phyloP scores from a whole-genome alignment of 306 rosid genomes.

The Cucurbita maxima region DNA sequence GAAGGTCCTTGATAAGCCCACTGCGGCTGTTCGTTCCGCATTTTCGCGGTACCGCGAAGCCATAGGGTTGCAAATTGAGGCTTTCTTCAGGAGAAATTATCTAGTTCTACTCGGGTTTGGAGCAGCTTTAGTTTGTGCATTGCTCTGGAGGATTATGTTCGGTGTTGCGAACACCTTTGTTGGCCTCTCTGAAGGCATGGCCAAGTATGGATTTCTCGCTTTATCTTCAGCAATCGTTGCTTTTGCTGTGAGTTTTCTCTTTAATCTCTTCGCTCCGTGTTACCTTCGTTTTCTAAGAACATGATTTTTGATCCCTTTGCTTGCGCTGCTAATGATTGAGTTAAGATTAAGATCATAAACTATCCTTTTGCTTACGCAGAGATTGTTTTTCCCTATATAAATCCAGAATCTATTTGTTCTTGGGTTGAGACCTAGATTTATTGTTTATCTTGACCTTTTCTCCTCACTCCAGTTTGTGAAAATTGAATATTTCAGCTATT shows the following conservation, averaged over 20 bases:
- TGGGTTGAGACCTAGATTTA: not conserved
- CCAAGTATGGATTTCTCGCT: slow-evolving; percentile 90
- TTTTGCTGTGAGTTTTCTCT: slow-evolving; percentile 55
- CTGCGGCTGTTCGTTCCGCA: slow-evolving; percentile 31
- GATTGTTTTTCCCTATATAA: not conserved
- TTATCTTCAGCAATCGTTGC: slow-evolving; percentile 82
- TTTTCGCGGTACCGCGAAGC: slow-evolving; percentile 68
- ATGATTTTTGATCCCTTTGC: not conserved
- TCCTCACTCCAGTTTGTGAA: not conserved
- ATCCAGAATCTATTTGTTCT: not conserved
- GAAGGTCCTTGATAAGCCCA: slow-evolving; percentile 40
- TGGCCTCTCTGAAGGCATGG: slow-evolving; percentile 75
- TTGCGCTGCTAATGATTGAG: not conserved
- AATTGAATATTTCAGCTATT: not conserved
- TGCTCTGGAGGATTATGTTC: slow-evolving; percentile 69
- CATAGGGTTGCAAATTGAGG: slow-evolving; percentile 68
- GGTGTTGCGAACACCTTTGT: slow-evolving; percentile 65
- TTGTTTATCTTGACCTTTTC: not conserved
- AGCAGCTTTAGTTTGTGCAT: slow-evolving; percentile 45
- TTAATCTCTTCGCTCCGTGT: not conserved
- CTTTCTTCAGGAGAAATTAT: slow-evolving; percentile 56
- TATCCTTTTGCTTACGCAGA: not conserved
- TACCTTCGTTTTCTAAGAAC: not conserved
- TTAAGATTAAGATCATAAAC: not conserved
- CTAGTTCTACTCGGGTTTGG: slow-evolving; percentile 48